A percentile compares a stretch with the other conserved stretches of the same genome.
Evolutionary conservation across 1,139 yeast genomes (phyloP).

Genomic region (Yamadazyma friedrichii): DNA sequence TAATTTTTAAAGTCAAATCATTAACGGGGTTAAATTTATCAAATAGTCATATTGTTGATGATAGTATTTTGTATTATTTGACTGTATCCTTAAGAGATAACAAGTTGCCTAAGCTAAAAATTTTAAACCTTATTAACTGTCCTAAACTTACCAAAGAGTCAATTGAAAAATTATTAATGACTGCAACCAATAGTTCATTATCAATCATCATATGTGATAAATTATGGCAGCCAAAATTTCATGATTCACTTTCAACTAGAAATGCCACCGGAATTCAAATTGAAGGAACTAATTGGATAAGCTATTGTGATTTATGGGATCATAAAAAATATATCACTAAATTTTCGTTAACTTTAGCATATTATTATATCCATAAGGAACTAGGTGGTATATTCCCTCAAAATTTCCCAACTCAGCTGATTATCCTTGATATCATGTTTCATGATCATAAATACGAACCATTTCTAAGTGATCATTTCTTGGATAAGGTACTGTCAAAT

Average conservation of each 20-base stretch:
- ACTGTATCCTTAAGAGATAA: slow-evolving; percentile 24
- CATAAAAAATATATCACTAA: slow-evolving; percentile 15
- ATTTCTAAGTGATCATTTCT: slow-evolving; percentile 7
- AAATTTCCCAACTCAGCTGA: background rate
- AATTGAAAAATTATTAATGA: slow-evolving; percentile 16
- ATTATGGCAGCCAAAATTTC: slow-evolving; percentile 8
- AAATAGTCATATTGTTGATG: slow-evolving; percentile 27
- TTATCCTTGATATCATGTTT: slow-evolving; percentile 24
- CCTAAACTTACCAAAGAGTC: slow-evolving; percentile 22
- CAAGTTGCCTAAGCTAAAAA: slow-evolving; percentile 22
- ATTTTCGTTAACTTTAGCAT: slow-evolving; percentile 29
- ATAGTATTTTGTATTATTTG: slow-evolving; percentile 28
- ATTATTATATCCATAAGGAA: slow-evolving; percentile 17
- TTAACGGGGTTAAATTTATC: slow-evolving; percentile 36
- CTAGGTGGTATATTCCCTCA: slow-evolving; percentile 7
- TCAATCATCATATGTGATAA: slow-evolving; percentile 21
- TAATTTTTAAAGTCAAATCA: slow-evolving; percentile 28
- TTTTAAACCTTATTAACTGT: slow-evolving; percentile 27
- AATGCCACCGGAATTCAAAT: slow-evolving; percentile 4
- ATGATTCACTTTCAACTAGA: slow-evolving; percentile 8
- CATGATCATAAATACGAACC: slow-evolving; percentile 10
- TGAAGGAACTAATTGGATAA: slow-evolving; percentile 24
- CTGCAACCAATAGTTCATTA: slow-evolving; percentile 16
- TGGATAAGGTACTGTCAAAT: slow-evolving; percentile 8
- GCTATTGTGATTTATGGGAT: slow-evolving; percentile 13